Conservation (phyloP, 2,329 filamentous ascomycete genomes). For the Dissoconium aciculare region DNA sequence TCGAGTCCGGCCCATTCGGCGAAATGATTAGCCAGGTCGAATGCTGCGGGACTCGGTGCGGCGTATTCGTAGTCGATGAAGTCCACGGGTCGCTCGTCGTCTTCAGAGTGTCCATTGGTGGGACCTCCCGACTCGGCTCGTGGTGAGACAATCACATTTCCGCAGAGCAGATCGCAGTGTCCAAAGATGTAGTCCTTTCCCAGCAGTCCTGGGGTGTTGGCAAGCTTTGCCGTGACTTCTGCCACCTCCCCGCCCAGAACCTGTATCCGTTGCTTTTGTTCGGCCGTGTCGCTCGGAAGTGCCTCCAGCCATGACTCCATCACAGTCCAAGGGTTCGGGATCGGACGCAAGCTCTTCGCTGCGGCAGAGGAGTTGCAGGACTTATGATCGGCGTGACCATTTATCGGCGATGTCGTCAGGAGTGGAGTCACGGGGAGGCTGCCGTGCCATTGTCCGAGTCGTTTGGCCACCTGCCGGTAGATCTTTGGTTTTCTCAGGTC, state of each 20-base stretch:
- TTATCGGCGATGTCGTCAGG: constrained; percentile 24
- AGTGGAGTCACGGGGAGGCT: constrained; percentile 42
- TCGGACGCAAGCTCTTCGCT: constrained; percentile 42
- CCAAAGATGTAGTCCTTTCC: constrained; percentile 73
- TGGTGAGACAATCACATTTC: constrained; percentile 75
- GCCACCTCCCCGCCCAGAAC: constrained; percentile 60
- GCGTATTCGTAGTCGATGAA: constrained; percentile 99
- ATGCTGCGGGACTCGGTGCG: constrained; percentile 81
- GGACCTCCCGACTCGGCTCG: constrained; percentile 14
- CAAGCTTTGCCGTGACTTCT: constrained; percentile 54
- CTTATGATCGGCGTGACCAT: constrained; percentile 8
- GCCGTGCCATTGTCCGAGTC: constrained; percentile 88
- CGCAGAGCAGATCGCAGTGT: constrained; percentile 89
- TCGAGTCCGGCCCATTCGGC: constrained; percentile 97
- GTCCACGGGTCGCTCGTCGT: constrained; percentile 36
- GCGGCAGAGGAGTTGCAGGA: constrained; percentile 13
- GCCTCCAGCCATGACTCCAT: constrained; percentile 93
- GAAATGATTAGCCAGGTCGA: constrained; percentile 96
- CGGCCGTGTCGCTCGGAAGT: constrained; percentile 57
- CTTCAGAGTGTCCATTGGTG: constrained; percentile 13
- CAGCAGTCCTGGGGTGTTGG: constrained; percentile 62
- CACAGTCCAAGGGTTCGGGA: constrained; percentile 86
- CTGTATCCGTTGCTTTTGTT: constrained; percentile 51
- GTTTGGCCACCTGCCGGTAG: constrained; percentile 67
- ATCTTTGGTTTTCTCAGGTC: constrained; percentile 64